Evolutionary conservation across 768 basidiomycete genomes (phyloP).

Genomic region (Saitozyma podzolica): DNA sequence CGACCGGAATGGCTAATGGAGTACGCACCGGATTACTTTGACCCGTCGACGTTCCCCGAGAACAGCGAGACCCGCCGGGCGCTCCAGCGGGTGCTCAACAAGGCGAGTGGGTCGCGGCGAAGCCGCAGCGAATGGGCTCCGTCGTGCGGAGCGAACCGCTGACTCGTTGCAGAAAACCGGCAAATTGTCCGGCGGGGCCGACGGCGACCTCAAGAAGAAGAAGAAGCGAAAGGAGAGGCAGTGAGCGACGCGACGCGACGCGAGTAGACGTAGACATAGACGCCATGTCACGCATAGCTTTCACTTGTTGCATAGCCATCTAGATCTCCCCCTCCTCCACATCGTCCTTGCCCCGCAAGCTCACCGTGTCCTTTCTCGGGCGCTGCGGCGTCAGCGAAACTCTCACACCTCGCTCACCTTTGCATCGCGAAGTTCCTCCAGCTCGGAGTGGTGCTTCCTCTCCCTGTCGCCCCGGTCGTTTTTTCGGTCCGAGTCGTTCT

Average conservation of each 20-base stretch:
- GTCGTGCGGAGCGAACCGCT: slow-evolving; percentile 1
- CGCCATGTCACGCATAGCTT: background rate
- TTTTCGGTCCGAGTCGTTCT: background rate
- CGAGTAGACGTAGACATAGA: background rate
- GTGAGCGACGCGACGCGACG: background rate
- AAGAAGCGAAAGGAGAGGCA: slow-evolving; percentile 45
- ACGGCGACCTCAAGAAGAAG: slow-evolving; percentile 40
- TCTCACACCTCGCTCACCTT: background rate
- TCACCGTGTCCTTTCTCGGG: background rate
- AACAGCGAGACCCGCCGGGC: slow-evolving; percentile 55
- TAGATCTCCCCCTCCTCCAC: slow-evolving; percentile 46
- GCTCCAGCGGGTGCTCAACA: slow-evolving; percentile 61
- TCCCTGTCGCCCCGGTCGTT: background rate
- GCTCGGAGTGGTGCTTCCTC: slow-evolving; percentile 13
- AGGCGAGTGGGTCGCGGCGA: slow-evolving; percentile 54
- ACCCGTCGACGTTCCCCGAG: slow-evolving; percentile 64
- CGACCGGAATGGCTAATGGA: slow-evolving; percentile 80
- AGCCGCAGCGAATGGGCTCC: no score
- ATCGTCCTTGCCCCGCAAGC: background rate
- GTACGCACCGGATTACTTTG: slow-evolving; percentile 67
- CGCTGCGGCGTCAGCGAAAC: background rate
- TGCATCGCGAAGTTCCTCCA: slow-evolving; percentile 9
- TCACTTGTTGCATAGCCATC: background rate
- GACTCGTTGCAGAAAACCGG: slow-evolving; percentile 34
- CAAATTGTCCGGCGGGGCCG: slow-evolving; percentile 18